A percentile compares a stretch with the other conserved stretches of the same genome.
These are phyloP conservation scores for Colletotrichum sp. DNA, from an alignment of 2,329 filamentous ascomycete genomes.

Conservation along the genomic window DNA sequence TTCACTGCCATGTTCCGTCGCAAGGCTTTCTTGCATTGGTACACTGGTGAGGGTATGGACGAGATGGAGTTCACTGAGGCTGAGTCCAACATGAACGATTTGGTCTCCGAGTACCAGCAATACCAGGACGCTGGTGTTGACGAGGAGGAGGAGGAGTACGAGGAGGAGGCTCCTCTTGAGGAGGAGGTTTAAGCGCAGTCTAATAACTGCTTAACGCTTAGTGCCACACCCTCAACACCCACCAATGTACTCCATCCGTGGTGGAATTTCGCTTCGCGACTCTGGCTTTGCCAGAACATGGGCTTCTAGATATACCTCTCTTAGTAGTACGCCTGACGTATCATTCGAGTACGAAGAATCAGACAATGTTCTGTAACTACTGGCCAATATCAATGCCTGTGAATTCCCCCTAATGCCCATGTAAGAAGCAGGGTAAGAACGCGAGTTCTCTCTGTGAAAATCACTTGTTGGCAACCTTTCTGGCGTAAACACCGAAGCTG, in stretches of 20 bases:
- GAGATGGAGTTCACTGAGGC: conserved; percentile 99
- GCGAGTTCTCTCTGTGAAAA: neutral
- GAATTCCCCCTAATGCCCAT: neutral
- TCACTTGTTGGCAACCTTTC: neutral
- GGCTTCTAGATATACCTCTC: conserved; percentile 46
- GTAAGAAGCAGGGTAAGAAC: neutral
- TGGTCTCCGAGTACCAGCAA: conserved; percentile 99
- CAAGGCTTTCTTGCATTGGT: conserved; percentile 99
- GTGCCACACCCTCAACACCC: neutral
- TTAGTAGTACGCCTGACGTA: conserved; percentile 34
- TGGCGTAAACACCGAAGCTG: neutral
- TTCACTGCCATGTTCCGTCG: conserved; percentile 99
- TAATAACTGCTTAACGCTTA: neutral
- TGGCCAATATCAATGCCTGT: neutral
- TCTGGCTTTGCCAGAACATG: conserved; percentile 30
- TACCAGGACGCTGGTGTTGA: conserved; percentile 99
- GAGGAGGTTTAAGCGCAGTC: conserved; percentile 61
- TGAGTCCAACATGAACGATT: conserved; percentile 99
- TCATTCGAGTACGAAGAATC: conserved; percentile 34
- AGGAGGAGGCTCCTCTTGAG: conserved; percentile 81
- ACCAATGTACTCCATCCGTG: neutral
- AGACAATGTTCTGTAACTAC: conserved; percentile 24
- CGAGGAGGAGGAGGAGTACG: conserved; percentile 96
- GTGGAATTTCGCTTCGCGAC: conserved; percentile 28
- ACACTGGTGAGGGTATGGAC: conserved; percentile 99